A percentile compares a stretch with the other conserved stretches of the same genome.
Conservation (phyloP, 371 early-diverging fungal species). For the Mucor irregularis region DNA sequence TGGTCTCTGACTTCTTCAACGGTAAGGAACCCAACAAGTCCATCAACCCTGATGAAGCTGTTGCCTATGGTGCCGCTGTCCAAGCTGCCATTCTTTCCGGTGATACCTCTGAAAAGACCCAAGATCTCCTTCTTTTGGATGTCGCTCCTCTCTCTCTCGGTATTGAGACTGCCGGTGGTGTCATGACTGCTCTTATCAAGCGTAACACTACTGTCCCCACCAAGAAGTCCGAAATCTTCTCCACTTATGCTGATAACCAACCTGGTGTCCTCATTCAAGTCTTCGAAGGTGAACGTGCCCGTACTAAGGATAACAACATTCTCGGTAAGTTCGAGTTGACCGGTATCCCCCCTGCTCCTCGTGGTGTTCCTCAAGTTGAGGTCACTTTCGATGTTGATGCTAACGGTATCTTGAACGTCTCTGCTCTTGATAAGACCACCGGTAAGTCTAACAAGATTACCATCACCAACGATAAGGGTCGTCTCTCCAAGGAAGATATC, state of each 20-base stretch:
- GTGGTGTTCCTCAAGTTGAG: slow-evolving; percentile 91
- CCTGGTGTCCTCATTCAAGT: slow-evolving; percentile 90
- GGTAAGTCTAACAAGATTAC: slow-evolving; percentile 83
- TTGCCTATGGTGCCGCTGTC: slow-evolving; percentile 98
- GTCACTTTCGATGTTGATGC: slow-evolving; percentile 94
- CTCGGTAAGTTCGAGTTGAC: slow-evolving; percentile 90
- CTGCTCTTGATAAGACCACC: slow-evolving; percentile 90
- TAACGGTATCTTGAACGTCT: slow-evolving; percentile 94
- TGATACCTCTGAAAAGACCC: slow-evolving; percentile 70
- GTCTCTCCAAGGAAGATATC: slow-evolving; percentile 88
- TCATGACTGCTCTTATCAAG: slow-evolving; percentile 76
- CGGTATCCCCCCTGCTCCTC: slow-evolving; percentile 89
- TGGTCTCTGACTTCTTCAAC: slow-evolving; percentile 96
- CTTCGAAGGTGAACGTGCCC: slow-evolving; percentile 91
- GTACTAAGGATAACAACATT: slow-evolving; percentile 91
- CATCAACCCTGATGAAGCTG: slow-evolving; percentile 97
- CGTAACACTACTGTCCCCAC: slow-evolving; percentile 93
- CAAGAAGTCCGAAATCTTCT: slow-evolving; percentile 76
- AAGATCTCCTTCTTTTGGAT: slow-evolving; percentile 83
- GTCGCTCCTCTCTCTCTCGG: slow-evolving; percentile 91
- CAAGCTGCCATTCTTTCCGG: slow-evolving; percentile 89
- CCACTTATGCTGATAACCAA: slow-evolving; percentile 62
- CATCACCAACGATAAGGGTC: slow-evolving; percentile 92
- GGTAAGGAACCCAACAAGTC: slow-evolving; percentile 95
- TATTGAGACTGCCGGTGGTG: slow-evolving; percentile 94